Base-by-base conservation (phyloP, 306 rosid species). In the Styphnolobium japonicum region DNA sequence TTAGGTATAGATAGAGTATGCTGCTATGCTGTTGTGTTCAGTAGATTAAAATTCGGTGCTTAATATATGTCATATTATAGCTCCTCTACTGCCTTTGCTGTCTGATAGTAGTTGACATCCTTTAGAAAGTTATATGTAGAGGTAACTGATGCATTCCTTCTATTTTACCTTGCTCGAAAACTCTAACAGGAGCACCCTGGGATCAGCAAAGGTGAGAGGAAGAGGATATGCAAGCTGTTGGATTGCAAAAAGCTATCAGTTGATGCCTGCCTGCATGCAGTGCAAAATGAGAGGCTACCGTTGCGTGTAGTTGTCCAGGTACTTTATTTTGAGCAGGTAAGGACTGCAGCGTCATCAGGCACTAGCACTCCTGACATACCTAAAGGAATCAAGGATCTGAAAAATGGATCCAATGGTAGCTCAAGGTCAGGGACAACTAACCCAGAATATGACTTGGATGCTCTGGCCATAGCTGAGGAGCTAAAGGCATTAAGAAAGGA, bases 281-380 rank as follows among this genome's bases (percentile, higher is more conserved):
- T 96, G 74, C 99, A 93, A 82, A 96, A 96, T 5, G 99, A 96
- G 92, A 88, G 99, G 83, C 94, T 96, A 4, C 99, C 99, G 0
- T 65, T 93, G 83, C 96, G 99, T 0, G 97, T 96, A 7, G 94
- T 96, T 6, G 97, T 96, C 87, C 99, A 96, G 86, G 93, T 96
- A 74, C 91, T 96, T 67, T 93, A 90, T 65, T 96, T 96, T 14
- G 99, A 93, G 92, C 99, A 96, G 78, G 92, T 93, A 16, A 89
- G 97, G 71, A 87, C 88, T 0, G 85, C 96, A 0, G 87, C 89
- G 37, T 87, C 94, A 60, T 96, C 99, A 0, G 99, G 99, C 48
- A 83, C 92, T 68, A 93, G 94, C 93, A 96, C 99, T 33, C 98
- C 99, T 0, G 99, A 93, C 92, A 83, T 91, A 25, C 87, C 92